Evolutionary conservation across 2,329 filamentous ascomycete genomes (phyloP).

Genomic region (Daldinia sp.): DNA sequence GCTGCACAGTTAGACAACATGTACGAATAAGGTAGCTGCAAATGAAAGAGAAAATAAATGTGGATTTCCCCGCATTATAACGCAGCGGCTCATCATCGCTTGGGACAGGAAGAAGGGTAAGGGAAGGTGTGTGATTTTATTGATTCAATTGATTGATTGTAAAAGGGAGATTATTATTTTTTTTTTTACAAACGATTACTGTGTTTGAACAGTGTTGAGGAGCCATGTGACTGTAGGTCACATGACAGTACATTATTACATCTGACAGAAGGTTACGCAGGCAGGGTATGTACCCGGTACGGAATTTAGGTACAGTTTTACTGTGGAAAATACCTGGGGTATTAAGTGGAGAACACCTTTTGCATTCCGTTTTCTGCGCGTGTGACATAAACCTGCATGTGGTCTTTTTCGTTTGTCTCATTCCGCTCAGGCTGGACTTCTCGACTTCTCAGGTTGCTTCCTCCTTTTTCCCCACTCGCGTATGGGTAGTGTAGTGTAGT

Average conservation of each 20-base stretch:
- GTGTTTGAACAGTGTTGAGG: no score
- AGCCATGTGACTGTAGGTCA: no score
- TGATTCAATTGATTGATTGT: no score
- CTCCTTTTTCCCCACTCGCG: no score
- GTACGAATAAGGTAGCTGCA: constrained; percentile 24
- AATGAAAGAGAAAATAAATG: constrained; percentile 32
- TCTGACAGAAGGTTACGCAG: not conserved
- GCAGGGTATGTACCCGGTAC: constrained; percentile 18
- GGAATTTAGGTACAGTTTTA: not conserved
- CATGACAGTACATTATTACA: no score
- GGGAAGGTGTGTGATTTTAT: no score
- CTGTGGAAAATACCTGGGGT: constrained; percentile 22
- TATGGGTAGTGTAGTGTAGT: no score
- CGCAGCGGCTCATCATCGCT: constrained; percentile 38
- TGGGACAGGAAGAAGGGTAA: constrained; percentile 22
- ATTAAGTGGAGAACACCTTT: constrained; percentile 24
- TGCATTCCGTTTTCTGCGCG: constrained; percentile 35
- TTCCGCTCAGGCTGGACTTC: constrained; percentile 1
- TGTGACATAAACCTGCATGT: constrained; percentile 44
- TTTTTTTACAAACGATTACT: no score
- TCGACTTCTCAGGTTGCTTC: no score
- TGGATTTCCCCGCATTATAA: constrained; percentile 42
- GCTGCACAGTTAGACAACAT: not conserved
- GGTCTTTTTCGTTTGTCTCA: constrained; percentile 19
- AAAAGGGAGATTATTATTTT: no score